phyloP scores from a whole-genome alignment of 1,284 basidiomycete species.

The Puccinia horiana region DNA sequence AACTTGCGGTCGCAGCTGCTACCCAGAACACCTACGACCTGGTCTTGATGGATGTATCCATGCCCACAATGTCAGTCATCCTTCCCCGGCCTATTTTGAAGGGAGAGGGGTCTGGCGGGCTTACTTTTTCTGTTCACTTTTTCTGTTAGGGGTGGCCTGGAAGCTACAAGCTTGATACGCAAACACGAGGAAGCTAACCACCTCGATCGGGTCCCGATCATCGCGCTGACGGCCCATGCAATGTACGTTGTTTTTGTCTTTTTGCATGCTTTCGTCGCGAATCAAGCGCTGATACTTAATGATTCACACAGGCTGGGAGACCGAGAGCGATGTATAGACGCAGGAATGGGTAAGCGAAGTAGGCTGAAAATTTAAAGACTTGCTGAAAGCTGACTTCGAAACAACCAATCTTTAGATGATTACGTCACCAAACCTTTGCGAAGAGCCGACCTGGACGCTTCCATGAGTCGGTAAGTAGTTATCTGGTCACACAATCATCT shows the following conservation, averaged over 20 bases:
- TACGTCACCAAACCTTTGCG: constrained; percentile 62
- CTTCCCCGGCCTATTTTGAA: not conserved
- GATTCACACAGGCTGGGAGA: constrained; percentile 68
- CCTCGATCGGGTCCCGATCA: constrained; percentile 80
- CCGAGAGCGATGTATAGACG: constrained; percentile 84
- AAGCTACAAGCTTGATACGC: constrained; percentile 69
- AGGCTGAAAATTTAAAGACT: not conserved
- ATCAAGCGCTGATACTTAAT: not conserved
- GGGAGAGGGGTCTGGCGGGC: not conserved
- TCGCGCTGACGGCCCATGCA: constrained; percentile 75
- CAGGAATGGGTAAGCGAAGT: constrained; percentile 68
- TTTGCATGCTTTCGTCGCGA: no score
- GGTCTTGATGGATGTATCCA: constrained; percentile 90
- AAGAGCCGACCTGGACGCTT: constrained; percentile 56
- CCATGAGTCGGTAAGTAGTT: constrained; percentile 44
- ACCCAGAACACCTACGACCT: constrained; percentile 72
- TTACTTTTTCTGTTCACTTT: not conserved
- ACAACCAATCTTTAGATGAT: constrained; percentile 56
- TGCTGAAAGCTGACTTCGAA: not conserved
- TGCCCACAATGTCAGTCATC: constrained; percentile 64
- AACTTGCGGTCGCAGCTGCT: constrained; percentile 83
- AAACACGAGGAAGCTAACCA: constrained; percentile 75
- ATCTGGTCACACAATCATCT: not conserved
- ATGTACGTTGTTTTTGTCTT: constrained; percentile 65
- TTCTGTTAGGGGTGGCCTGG: constrained; percentile 62